phyloP scores from a whole-genome alignment of 2,329 filamentous ascomycete species.

The Penicillium digitatum region DNA sequence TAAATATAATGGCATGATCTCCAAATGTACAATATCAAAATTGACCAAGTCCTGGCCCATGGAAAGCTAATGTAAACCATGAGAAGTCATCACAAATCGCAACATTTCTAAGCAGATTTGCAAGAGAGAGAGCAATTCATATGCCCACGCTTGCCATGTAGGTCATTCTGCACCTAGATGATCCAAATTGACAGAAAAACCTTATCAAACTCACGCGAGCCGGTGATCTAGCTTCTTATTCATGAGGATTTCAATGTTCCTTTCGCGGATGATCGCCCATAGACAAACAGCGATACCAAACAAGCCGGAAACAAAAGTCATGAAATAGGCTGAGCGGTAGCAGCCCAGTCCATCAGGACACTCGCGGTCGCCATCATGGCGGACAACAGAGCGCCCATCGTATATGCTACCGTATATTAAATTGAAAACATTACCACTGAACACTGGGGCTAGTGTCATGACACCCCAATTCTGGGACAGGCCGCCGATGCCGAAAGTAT shows the following conservation, averaged over 20 bases:
- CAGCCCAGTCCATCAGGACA: constrained; percentile 76
- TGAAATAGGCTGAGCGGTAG: constrained; percentile 74
- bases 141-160: neutral
- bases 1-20: neutral
- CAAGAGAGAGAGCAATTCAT: neutral
- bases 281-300: constrained; percentile 66
- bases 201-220: constrained; percentile 24
- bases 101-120: neutral
- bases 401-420: constrained; percentile 81
- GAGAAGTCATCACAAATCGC: neutral
- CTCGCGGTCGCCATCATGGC: constrained; percentile 64
- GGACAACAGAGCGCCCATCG: constrained; percentile 70
- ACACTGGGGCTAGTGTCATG: constrained; percentile 83
- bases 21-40: neutral
- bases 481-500: constrained; percentile 85
- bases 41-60: neutral
- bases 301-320: constrained; percentile 69
- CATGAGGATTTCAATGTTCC: constrained; percentile 24
- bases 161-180: neutral
- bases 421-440: constrained; percentile 90
- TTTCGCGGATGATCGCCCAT: constrained; percentile 47
- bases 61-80: neutral
- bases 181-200: neutral
- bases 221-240: constrained; percentile 32
- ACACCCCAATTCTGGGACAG: constrained; percentile 94